Evolutionary conservation across 306 rosid species (phyloP), one percentile per base, ranked within the genome.

Genomic region (cucumber (Cucumis sativus)): DNA sequence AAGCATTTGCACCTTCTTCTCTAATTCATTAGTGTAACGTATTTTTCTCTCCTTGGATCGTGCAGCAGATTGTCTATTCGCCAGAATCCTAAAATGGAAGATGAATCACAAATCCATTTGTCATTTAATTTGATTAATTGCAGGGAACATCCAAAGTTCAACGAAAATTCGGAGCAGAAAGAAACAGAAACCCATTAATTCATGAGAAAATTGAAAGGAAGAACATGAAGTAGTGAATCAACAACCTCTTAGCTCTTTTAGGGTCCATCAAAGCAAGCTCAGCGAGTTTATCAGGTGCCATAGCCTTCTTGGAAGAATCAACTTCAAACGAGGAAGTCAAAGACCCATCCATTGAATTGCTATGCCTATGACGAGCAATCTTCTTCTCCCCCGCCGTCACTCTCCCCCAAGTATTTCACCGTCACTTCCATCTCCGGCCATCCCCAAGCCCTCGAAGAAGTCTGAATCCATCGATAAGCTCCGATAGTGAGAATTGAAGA

Each of bases 1-100:
- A 88, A 95, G 97, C 6, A 91, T 92, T 82, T 95, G 99, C 63
- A 95, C 97, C 85, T 91, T 95, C 93, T 89, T 92, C 88, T 95
- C 99, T 85, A 95, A 81, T 83, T 95, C 99, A 73, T 76, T 86
- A 7, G 97, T 91, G 75, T 95, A 95, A 12, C 96, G 91, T 41
- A 88, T 82, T 79, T 95, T 95, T 82, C 99, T 89, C 93, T 95
- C 99, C 88, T 95, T 95, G 1, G 99, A 95, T 70, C 99, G 83
- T 6, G 99, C 97, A 9, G 99, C 99, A 8, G 99, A 95, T 86
- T 92, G 97, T 77, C 99, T 88, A 64, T 95, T 95, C 4, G 97
- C 97, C 52, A 92, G 94, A 79, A 95, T 91, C 93, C 99, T 95
- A 82, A 25, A 56, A 72, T 28, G 23, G 58, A 79, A 71, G 57